Base-by-base conservation (phyloP, 177 flowering plant genomes). In the Vitis hybrid region DNA sequence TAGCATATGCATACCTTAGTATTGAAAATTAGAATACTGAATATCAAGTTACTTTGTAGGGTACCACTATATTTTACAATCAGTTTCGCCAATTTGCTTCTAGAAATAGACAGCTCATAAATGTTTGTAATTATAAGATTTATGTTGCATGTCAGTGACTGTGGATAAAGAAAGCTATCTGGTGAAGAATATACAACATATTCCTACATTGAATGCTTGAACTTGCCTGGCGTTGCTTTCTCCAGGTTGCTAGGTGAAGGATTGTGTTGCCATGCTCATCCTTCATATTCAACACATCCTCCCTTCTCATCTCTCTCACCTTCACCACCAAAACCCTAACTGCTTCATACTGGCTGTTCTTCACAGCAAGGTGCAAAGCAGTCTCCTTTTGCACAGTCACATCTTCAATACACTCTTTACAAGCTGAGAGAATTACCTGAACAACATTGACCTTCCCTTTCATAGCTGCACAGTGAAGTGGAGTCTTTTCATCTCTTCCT, bases 331-430 rank as follows among this genome's bases (percentile, higher is more conserved):
- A 2, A 13, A 63, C 39, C 4, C 6, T 55, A 12, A 74, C 22
- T 1, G 65, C 72, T 22, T 71, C 77, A 49, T 60, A 64, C 52
- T 76, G 64, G 68, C 52, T 52, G 49, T 61, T 54, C 61, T 64
- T 75, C 3, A 71, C 70, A 50, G 83, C 78, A 61, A 80, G 65
- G 56, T 80, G 83, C 29, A 80, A 45, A 20, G 80, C 83, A 49
- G 74, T 74, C 61, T 77, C 83, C 20, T 31, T 48, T n/a, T 54
- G 56, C 51, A 49, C 31, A 14, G 69, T 77, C 14, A 79, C 51
- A 56, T 72, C 78, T 14, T 31, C 59, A 54, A 72, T 18, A 55
- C 63, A 67, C 26, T 73, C 73, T 1, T 68, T 55, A 63, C 73
- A 71, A 67, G 71, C 20, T 4, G 6, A 50, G 2, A 78, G 48